Evolutionary conservation across 768 basidiomycete genomes (phyloP), one percentile per base, ranked within the genome.

Genomic region (Hebeloma cylindrosporum): DNA sequence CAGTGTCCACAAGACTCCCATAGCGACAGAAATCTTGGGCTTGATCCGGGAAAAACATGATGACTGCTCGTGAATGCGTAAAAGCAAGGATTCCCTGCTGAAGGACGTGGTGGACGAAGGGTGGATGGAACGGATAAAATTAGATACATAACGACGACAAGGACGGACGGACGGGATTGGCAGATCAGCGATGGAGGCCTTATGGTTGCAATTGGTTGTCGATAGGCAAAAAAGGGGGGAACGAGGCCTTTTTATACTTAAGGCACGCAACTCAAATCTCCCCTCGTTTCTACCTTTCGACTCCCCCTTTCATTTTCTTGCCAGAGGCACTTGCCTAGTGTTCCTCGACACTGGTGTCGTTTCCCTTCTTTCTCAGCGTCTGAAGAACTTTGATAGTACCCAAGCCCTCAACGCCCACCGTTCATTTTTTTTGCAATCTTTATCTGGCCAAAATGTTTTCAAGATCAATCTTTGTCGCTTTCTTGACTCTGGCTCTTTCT

Each of bases 261-360:
- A 55, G 53, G 45, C 51, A 47, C 47, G 37, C 47, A 50, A 31
- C 27, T 28, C 29, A 32, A 25, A 35, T 20, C 22, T 17, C 14
- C 27, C 18, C 31, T 21, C 53, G 38, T 35, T 29, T 45, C 37
- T 46, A 50, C 37, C 17, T 53, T 56, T 56, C 49, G 28, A 42
- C 44, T 38, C 47, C 47, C 28, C 43, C 47, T 43, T 47, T 48
- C 43, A 35, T 42, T 52, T 54, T 51, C 49, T 52, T 55, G 48
- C 60, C 48, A 36, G 51, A 59, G 60, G 52, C 60, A 50, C 62
- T 57, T 69, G 73, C 72, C 72, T 64, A 72, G 72, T 67, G 72
- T 69, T 61, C 60, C 69, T 64, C 74, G 75, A 73, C 74, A 72
- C 75, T 72, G 74, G 75, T 74, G 75, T 77, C 74, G 65, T 69